These are phyloP conservation scores for Tetraselmis striata DNA, from an alignment of 139 green algal species.

Conservation along the genomic window DNA sequence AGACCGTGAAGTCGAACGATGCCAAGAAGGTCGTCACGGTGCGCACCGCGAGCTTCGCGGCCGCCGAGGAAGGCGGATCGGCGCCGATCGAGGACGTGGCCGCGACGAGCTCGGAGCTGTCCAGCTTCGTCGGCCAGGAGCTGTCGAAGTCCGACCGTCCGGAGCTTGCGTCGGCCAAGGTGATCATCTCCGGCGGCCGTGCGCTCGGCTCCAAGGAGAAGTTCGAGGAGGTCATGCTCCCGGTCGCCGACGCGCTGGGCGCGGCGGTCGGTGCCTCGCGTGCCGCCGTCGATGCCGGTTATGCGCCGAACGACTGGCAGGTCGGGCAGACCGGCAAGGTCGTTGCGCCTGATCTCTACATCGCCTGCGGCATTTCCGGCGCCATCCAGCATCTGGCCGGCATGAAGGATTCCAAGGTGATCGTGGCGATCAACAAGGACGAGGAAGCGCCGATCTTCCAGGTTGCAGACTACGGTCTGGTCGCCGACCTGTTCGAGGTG, in stretches of 20 bases:
- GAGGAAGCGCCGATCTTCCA: constrained; percentile 82
- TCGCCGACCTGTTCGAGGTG: constrained; percentile 73
- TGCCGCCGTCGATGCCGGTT: constrained; percentile 86
- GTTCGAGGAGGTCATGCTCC: constrained; percentile 70
- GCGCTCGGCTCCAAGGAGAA: constrained; percentile 47
- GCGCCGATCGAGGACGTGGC: constrained; percentile 42
- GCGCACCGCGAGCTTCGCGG: constrained; percentile 44
- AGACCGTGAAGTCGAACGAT: constrained; percentile 49
- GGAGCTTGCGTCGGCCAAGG: constrained; percentile 59
- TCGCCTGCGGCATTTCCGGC: constrained; percentile 87
- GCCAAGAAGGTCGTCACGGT: constrained; percentile 62
- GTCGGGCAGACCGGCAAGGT: constrained; percentile 95
- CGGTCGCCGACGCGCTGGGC: constrained; percentile 80
- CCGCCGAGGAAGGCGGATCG: constrained; percentile 14
- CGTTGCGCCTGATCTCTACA: constrained; percentile 89
- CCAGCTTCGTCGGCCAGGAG: constrained; percentile 55
- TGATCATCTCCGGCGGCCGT: constrained; percentile 22
- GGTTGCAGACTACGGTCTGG: constrained; percentile 82
- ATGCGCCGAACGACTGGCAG: constrained; percentile 84
- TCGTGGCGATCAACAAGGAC: constrained; percentile 92
- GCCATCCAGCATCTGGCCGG: constrained; percentile 92
- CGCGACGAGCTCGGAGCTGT: constrained; percentile 32
- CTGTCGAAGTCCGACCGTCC: constrained; percentile 48
- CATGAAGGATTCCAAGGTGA: constrained; percentile 83
- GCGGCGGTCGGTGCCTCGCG: constrained; percentile 80